Conservation (phyloP, 495 filamentous ascomycete genomes). For the Neurospora tetrasperma region DNA sequence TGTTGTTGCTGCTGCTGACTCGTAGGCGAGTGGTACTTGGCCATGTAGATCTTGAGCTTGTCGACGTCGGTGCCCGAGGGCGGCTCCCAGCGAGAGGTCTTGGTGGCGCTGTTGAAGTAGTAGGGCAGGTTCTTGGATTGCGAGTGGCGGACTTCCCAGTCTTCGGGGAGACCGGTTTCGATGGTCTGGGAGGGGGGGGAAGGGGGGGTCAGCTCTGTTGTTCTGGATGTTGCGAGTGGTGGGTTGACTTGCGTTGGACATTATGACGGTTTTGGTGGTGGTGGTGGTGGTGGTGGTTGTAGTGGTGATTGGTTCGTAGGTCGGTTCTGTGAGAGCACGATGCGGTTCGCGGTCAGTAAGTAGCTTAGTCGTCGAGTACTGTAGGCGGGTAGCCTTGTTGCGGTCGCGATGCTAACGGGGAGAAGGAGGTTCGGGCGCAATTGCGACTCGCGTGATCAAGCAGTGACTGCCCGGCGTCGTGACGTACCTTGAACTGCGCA, state of each 20-base stretch:
- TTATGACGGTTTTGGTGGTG: conserved; percentile 1
- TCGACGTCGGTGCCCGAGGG: conserved; percentile 77
- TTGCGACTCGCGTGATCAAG: not conserved
- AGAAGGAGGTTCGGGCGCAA: not conserved
- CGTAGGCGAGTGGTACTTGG: conserved; percentile 48
- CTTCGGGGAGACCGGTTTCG: conserved; percentile 72
- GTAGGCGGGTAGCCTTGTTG: not conserved
- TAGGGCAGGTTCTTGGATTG: conserved; percentile 97
- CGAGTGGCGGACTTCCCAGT: conserved; percentile 92
- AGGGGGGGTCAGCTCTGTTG: not conserved
- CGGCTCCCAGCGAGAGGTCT: conserved; percentile 89
- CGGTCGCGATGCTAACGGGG: not conserved
- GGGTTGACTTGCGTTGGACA: conserved; percentile 11
- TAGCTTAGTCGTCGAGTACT: not conserved
- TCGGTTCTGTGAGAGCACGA: not conserved
- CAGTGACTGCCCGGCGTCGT: not conserved
- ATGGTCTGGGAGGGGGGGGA: conserved; percentile 23
- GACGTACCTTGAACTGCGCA: not conserved
- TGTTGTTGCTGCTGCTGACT: conserved; percentile 25
- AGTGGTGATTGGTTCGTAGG: not conserved
- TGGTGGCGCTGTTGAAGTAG: conserved; percentile 81
- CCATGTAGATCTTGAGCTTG: conserved; percentile 89
- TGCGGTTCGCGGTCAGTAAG: not conserved
- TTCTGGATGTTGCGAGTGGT: not conserved
- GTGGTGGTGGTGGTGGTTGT: not conserved